Percentiles rank a stretch among this genome's conserved stretches.
Evolutionary conservation across 2,329 filamentous ascomycete genomes (phyloP).

Genomic region (Penicillium sp.): DNA sequence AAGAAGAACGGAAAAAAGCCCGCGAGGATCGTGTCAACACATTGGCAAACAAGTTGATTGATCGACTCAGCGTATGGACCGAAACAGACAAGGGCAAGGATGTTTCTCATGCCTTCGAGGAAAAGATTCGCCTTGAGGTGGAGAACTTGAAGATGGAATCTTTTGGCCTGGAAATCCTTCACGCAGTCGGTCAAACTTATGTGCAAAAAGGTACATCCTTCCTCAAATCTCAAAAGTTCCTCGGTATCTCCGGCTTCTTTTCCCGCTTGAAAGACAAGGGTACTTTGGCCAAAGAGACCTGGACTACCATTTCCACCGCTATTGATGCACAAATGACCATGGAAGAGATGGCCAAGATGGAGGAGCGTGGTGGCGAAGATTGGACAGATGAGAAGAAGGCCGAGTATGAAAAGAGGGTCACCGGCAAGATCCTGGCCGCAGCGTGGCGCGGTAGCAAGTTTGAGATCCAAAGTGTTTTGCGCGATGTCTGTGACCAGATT

Average conservation of each 20-base stretch:
- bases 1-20: constrained; percentile 78
- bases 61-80: constrained; percentile 91
- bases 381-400: constrained; percentile 98
- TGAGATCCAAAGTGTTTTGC: constrained; percentile 93
- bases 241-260: constrained; percentile 95
- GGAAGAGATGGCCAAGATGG: constrained; percentile 97
- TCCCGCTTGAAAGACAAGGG: constrained; percentile 94
- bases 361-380: constrained; percentile 91
- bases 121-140: constrained; percentile 91
- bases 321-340: constrained; percentile 98
- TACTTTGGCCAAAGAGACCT: constrained; percentile 94
- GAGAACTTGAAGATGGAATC: constrained; percentile 99
- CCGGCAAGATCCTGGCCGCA: constrained; percentile 95
- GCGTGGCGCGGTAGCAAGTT: constrained; percentile 97
- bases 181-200: constrained; percentile 92
- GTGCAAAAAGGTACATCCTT: constrained; percentile 82
- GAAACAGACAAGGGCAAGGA: constrained; percentile 89
- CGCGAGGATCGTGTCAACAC: constrained; percentile 88
- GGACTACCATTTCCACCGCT: constrained; percentile 94
- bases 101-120: constrained; percentile 85
- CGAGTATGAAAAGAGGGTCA: constrained; percentile 93
- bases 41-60: constrained; percentile 79
- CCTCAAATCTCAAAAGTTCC: constrained; percentile 93
- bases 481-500: constrained; percentile 90
- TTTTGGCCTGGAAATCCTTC: constrained; percentile 92